Evolutionary conservation across 192 early-diverging fungal genomes (phyloP), one percentile per base, ranked within the genome.

Genomic region (Coemansia sp.): DNA sequence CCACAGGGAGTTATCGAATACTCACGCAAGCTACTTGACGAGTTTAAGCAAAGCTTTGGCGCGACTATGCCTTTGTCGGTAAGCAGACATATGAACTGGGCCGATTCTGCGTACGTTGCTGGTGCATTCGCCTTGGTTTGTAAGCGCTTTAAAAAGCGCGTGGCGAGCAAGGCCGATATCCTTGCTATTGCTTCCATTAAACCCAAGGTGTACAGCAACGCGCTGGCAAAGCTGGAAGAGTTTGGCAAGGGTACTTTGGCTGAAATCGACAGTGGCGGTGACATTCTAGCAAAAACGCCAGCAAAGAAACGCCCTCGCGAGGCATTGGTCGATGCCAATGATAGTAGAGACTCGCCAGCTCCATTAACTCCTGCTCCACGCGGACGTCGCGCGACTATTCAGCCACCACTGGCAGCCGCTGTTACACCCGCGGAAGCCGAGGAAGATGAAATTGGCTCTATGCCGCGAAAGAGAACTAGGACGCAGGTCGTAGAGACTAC

Each of bases 81-180:
- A 1, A 70, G 76, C 15, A 70, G 74, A 33, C 70, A 38, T 40
- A 79, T 79, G 68, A 69, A 79, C 58, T 78, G 76, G 76, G 65
- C 50, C 22, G 71, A 73, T 36, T 84, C 81, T n/a, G 81, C 65
- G 1, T 84, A 84, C 27, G 39, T 84, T 66, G 76, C 55, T 34
- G 71, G 67, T 3, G 81, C 73, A 12, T 84, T 79, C 61, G 64
- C 65, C 6, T 57, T 84, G 3, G 81, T 70, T 13, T 79, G 73
- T 71, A 79, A 67, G 64, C 76, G 72, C 31, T 65, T 76, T 55
- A 84, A 84, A 65, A 78, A 75, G 41, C 81, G 81, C 53, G 70
- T 75, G 18, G 73, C 62, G 2, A 55, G 66, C 36, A 78, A 76
- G 36, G 34, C 76, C 22, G 69, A 75, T 24, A 58, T 84, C 24